Percentiles rank a stretch among this genome's conserved stretches.
phyloP scores from a whole-genome alignment of 129 eudicot genomes.

The Dittrichia graveolens region DNA sequence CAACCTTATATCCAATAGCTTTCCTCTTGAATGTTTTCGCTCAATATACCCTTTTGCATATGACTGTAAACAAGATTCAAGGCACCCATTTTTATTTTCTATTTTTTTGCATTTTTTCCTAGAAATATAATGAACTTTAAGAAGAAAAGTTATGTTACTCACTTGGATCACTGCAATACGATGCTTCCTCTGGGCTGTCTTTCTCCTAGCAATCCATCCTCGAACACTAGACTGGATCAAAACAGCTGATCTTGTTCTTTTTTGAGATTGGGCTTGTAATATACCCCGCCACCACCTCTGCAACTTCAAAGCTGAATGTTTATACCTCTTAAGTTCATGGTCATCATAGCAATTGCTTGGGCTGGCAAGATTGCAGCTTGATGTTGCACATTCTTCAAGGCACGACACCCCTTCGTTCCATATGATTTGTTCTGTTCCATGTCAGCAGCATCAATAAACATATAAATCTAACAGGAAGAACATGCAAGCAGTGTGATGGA shows the following conservation, averaged over 20 bases:
- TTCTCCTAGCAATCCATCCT: conserved; percentile 64
- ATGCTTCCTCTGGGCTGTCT: conserved; percentile 39
- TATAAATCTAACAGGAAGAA: not conserved
- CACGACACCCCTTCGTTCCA: conserved; percentile 41
- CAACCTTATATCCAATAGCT: conserved; percentile 61
- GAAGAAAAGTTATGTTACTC: conserved; percentile 28
- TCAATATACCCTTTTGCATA: conserved; percentile 83
- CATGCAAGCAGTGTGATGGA: not conserved
- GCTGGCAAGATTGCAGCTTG: conserved; percentile 6
- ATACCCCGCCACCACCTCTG: conserved; percentile 71
- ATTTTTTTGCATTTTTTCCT: not conserved
- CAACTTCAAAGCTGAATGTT: conserved; percentile 41
- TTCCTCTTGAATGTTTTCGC: conserved; percentile 59
- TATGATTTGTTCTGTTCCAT: conserved; percentile 6
- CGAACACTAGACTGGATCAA: conserved; percentile 67
- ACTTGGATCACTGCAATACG: conserved; percentile 69
- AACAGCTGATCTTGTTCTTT: conserved; percentile 49
- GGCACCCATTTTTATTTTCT: not conserved
- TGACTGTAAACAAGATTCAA: conserved; percentile 45
- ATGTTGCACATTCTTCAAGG: conserved; percentile 18
- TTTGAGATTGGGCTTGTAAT: conserved; percentile 24
- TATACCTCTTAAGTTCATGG: conserved; percentile 36
- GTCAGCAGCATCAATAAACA: conserved; percentile 18
- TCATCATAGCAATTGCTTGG: conserved; percentile 9
- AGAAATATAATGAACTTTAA: not conserved